Evolutionary conservation across 2,329 filamentous ascomycete genomes (phyloP), one percentile per base, ranked within the genome.

Genomic region (Pyricularia sp.): DNA sequence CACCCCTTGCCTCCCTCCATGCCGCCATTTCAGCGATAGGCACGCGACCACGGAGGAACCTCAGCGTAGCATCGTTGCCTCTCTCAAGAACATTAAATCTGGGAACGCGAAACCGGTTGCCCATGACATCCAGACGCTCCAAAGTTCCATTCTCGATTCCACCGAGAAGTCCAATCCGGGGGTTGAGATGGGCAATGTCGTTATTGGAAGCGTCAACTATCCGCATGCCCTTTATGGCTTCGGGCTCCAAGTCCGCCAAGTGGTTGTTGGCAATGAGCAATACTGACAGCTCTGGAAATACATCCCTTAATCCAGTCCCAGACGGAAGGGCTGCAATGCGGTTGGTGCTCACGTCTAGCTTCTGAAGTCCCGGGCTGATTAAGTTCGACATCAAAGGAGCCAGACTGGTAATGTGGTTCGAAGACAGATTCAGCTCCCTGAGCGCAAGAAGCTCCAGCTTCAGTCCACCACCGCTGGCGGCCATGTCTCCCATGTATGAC

Each of bases 91-190:
- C 83, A 68, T 89, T 89, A 78, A 89, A 93, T 65, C 90, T 85
- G 0, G 93, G 93, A 35, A 97, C 91, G 35, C 91, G 83, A 76
- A 97, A 97, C 35, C 87, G 82, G 73, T 97, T 97, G 0, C 92
- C 92, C 31, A 84, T 84, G 4, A 96, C 88, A 62, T 96, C 88
- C 10, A 97, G 78, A 64, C 83, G 75, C 80, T 89, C 78, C 77
- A 85, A 68, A 1, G 87, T 88, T 26, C 88, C 87, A 0, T 96
- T 79, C 13, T 96, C 78, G 12, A 97, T 81, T 8, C 88, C 53
- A 28, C 88, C 87, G 0, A 96, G 79, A 13, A 96, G 78, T 0
- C 93, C 93, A 12, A 97, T 81, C 8, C 88, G 85, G 0, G 93
- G 89, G 66, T 94, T 90, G 16, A 97, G 78, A 61, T 85, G 84